phyloP scores from a whole-genome alignment of 2,329 filamentous ascomycete species.

The Elsinoe australis region DNA sequence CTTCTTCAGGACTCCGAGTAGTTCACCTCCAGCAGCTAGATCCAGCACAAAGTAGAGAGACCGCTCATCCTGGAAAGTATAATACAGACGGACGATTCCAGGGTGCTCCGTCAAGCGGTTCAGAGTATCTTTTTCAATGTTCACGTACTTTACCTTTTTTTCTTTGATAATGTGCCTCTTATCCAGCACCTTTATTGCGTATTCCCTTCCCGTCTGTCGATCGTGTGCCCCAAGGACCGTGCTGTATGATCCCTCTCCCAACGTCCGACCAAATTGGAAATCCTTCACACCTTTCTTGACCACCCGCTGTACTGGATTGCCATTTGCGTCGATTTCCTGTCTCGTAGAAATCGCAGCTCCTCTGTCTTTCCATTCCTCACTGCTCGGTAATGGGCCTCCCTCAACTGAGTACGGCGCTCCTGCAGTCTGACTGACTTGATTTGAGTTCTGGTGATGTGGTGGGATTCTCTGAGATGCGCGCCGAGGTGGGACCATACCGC shows the following conservation, averaged over 20 bases:
- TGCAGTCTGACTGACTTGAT: slow-evolving; percentile 20
- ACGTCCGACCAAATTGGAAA: slow-evolving; percentile 82
- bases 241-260: slow-evolving; percentile 96
- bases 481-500: slow-evolving; percentile 62
- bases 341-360: slow-evolving; percentile 80
- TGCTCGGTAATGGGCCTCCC: slow-evolving; percentile 52
- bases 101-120: slow-evolving; percentile 95
- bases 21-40: slow-evolving; percentile 82
- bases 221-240: slow-evolving; percentile 91
- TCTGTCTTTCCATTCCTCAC: slow-evolving; percentile 91
- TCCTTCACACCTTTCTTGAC: slow-evolving; percentile 97
- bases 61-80: slow-evolving; percentile 95
- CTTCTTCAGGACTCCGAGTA: slow-evolving; percentile 87
- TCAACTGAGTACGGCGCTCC: slow-evolving; percentile 48
- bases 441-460: slow-evolving; percentile 22
- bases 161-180: slow-evolving; percentile 99
- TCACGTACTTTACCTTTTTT: slow-evolving; percentile 99
- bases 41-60: slow-evolving; percentile 97
- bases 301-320: slow-evolving; percentile 69
- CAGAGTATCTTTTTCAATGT: slow-evolving; percentile 97
- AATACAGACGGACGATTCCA: slow-evolving; percentile 91
- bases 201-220: slow-evolving; percentile 87
- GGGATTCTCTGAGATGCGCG: slow-evolving; percentile 67
- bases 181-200: slow-evolving; percentile 95
- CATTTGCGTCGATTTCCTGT: slow-evolving; percentile 77